Base-by-base conservation (phyloP, 2,329 filamentous ascomycete genomes). In the Colletotrichum gloeosporioides region DNA sequence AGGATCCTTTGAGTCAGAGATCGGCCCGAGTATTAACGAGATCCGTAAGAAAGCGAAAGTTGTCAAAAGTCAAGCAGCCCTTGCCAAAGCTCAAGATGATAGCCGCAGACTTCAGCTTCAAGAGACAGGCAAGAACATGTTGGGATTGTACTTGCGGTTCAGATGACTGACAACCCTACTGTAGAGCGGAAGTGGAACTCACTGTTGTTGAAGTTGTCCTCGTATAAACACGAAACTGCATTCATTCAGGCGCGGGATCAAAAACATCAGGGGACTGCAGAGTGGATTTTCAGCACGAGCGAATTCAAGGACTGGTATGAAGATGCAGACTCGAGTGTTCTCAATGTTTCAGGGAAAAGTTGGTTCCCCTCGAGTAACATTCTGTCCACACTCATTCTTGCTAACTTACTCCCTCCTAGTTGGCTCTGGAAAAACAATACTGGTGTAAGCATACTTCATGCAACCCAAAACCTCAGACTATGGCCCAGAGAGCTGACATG, bases 21-120 rank as follows among this genome's bases (percentile, higher is more conserved):
- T 64, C 0, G 7, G n/a, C 1, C 61, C 61, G 4, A 2, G n/a
- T 0, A 0, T 64, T 5, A 1, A 1, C 4, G 32, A 36, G 0
- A 29, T 64, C 2, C 61, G 32, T 2, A 7, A 15, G 2, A 64
- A 39, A 2, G 61, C 32, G 0, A 0, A 39, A 1, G 2, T 15
- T 1, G 61, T 64, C 0, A 34, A 64, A 4, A 0, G 7, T 0
- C 18, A 64, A 27, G 25, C 34, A 2, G n/a, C n/a, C 0, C 61
- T 64, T 10, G 61, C 61, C 6, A 39, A 64, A 64, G 31, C 61
- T 39, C 61, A 64, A 15, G 61, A 32, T 27, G 61, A 61, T 61
- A 13, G 27, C 6, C 27, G 13, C 2, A 15, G 5, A 61, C 57
- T 16, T 6, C 25, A 61, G 1, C 32, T 4, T 13, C 32, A 32